A percentile compares a stretch with the other conserved stretches of the same genome.
Evolutionary conservation across 2,329 filamentous ascomycete species (phyloP).

Genomic region (Colletotrichum tamarilloi): DNA sequence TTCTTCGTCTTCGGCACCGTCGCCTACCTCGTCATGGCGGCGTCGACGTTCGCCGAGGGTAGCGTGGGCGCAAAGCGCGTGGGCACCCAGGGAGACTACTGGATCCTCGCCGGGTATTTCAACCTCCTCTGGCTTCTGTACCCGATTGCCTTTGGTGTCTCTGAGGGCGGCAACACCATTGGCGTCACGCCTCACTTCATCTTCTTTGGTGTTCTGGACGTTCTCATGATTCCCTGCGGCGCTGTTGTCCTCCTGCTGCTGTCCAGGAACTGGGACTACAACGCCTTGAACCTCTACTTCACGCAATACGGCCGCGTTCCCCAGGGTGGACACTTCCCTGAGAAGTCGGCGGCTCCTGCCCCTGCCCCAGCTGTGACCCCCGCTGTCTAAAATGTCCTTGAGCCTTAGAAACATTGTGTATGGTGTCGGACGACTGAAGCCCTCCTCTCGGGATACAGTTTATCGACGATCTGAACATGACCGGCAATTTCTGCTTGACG

Average conservation of each 20-base stretch:
- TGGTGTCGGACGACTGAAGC: background rate
- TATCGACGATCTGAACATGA: background rate
- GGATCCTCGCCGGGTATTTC: slow-evolving; percentile 56
- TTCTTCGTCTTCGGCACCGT: slow-evolving; percentile 65
- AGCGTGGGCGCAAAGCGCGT: slow-evolving; percentile 52
- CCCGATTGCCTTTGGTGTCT: slow-evolving; percentile 63
- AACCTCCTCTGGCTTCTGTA: slow-evolving; percentile 66
- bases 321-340: slow-evolving; percentile 56
- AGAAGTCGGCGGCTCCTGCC: slow-evolving; percentile 50
- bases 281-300: slow-evolving; percentile 61
- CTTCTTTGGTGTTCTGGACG: slow-evolving; percentile 66
- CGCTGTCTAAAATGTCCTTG: background rate
- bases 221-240: slow-evolving; percentile 58
- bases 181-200: slow-evolving; percentile 57
- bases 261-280: slow-evolving; percentile 63
- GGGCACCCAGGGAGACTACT: slow-evolving; percentile 57
- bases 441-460: background rate
- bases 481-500: background rate
- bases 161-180: slow-evolving; percentile 63
- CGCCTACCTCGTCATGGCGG: slow-evolving; percentile 58
- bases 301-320: slow-evolving; percentile 65
- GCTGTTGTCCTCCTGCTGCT: slow-evolving; percentile 56
- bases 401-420: background rate
- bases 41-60: slow-evolving; percentile 54
- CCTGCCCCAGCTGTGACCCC: slow-evolving; percentile 38